These are phyloP conservation scores for Ceratocystis lukuohia DNA, from an alignment of 2,329 filamentous ascomycete genomes.

Conservation along the genomic window DNA sequence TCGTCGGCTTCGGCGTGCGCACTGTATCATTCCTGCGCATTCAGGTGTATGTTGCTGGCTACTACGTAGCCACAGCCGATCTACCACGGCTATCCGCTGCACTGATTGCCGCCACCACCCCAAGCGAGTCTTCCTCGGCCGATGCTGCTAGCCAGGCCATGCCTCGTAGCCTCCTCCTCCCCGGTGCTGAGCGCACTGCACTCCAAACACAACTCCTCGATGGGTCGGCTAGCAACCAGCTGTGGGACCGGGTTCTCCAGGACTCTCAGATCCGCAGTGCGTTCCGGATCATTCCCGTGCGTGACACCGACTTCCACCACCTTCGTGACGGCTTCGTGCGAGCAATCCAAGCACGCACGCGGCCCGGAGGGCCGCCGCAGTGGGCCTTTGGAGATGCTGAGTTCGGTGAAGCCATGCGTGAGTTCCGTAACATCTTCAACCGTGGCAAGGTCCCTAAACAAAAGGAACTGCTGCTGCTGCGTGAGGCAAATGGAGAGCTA, in stretches of 20 bases:
- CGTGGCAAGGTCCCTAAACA: conserved; percentile 69
- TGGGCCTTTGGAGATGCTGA: conserved; percentile 51
- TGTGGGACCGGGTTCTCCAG: conserved; percentile 60
- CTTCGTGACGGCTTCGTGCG: conserved; percentile 83
- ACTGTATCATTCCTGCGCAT: conserved; percentile 82
- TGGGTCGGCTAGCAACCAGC: conserved; percentile 50
- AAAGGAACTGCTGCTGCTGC: conserved; percentile 59
- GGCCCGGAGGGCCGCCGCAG: conserved; percentile 33
- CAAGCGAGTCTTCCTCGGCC: conserved; percentile 37
- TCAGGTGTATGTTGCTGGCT: conserved; percentile 86
- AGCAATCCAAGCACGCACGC: conserved; percentile 61
- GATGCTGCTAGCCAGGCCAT: no score
- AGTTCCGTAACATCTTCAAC: conserved; percentile 73
- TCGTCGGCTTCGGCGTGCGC: conserved; percentile 76
- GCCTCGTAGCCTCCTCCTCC: conserved; percentile 40
- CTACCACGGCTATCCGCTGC: conserved; percentile 66
- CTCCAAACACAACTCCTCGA: conserved; percentile 59
- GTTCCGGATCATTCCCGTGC: conserved; percentile 75
- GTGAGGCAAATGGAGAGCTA: conserved; percentile 52
- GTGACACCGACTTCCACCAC: conserved; percentile 89
- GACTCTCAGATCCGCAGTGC: conserved; percentile 57
- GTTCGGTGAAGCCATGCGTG: conserved; percentile 60
- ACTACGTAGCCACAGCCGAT: conserved; percentile 77
- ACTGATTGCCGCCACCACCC: conserved; percentile 62
- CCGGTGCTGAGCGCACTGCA: conserved; percentile 58